These are phyloP conservation scores for Neurospora sp. DNA, from an alignment of 495 filamentous ascomycete species.

Conservation along the genomic window DNA sequence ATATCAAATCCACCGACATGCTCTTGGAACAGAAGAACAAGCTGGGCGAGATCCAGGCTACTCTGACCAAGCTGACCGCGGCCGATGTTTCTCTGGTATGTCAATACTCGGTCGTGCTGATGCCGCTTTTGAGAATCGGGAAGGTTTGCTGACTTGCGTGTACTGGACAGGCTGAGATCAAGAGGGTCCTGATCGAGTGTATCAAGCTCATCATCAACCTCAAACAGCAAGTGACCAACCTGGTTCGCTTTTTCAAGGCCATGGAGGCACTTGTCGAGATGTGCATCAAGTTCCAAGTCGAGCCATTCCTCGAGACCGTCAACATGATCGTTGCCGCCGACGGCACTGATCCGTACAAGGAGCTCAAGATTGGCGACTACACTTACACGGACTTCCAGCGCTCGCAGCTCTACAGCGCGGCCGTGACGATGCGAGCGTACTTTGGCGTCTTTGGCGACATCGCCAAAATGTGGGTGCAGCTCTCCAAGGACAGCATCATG, in stretches of 20 bases:
- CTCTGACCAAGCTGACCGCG: not conserved
- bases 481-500: slow-evolving; percentile 1
- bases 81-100: not conserved
- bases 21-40: slow-evolving; percentile 2
- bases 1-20: not conserved
- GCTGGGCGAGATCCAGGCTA: not conserved
- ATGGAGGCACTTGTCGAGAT: not conserved
- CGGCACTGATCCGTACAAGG: slow-evolving; percentile 1
- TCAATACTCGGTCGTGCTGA: not conserved
- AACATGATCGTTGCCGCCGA: not conserved
- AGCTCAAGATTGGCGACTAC: not conserved
- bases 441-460: slow-evolving; percentile 1
- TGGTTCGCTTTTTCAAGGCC: slow-evolving; percentile 3
- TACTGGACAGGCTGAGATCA: slow-evolving; percentile 1
- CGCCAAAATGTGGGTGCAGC: slow-evolving; percentile 3
- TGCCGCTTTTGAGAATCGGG: not conserved
- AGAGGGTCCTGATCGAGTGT: slow-evolving; percentile 1
- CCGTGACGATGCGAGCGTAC: slow-evolving; percentile 1
- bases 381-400: not conserved
- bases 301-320: slow-evolving; percentile 2
- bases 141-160: not conserved
- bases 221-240: slow-evolving; percentile 1
- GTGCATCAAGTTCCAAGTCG: not conserved
- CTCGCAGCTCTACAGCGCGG: not conserved
- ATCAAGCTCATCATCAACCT: slow-evolving; percentile 3